Conservation (phyloP, 2,329 filamentous ascomycete genomes). For the Aspergillus puulaauensis region DNA sequence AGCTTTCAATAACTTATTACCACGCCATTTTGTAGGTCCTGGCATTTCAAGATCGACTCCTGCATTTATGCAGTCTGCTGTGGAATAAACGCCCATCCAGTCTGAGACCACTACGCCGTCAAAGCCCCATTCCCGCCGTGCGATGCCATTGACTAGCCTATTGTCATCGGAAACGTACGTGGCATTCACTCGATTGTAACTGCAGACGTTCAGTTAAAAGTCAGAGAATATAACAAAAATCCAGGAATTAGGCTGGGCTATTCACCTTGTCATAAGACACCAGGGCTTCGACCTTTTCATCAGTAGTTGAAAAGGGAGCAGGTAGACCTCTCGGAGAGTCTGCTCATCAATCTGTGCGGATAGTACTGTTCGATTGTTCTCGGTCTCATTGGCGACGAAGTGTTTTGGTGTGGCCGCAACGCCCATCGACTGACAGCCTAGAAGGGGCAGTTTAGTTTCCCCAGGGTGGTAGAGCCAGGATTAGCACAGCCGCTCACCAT, state of each 20-base stretch:
- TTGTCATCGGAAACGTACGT: background rate
- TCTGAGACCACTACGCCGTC: background rate
- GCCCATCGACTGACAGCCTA: background rate
- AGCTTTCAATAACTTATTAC: background rate
- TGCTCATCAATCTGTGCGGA: background rate
- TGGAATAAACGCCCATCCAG: background rate
- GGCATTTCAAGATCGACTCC: constrained; percentile 6
- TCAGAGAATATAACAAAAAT: background rate
- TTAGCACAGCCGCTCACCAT: background rate
- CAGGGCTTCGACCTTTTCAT: background rate
- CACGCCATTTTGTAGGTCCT: background rate
- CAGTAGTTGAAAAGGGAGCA: background rate
- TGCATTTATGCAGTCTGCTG: background rate
- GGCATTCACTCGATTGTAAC: background rate
- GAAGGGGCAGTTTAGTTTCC: too few relatives aligned
- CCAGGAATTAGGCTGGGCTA: too few relatives aligned
- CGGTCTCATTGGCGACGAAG: constrained; percentile 1
- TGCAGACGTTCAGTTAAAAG: background rate
- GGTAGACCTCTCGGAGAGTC: background rate
- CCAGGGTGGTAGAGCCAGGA: too few relatives aligned
- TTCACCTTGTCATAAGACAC: background rate
- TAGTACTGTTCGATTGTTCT: background rate
- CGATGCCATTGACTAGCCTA: background rate
- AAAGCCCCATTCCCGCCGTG: constrained; percentile 1
- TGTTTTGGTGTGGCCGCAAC: background rate